These are phyloP conservation scores for Stephanodiscus triporus DNA, from an alignment of 108 stramenopile genomes.

Conservation along the genomic window DNA sequence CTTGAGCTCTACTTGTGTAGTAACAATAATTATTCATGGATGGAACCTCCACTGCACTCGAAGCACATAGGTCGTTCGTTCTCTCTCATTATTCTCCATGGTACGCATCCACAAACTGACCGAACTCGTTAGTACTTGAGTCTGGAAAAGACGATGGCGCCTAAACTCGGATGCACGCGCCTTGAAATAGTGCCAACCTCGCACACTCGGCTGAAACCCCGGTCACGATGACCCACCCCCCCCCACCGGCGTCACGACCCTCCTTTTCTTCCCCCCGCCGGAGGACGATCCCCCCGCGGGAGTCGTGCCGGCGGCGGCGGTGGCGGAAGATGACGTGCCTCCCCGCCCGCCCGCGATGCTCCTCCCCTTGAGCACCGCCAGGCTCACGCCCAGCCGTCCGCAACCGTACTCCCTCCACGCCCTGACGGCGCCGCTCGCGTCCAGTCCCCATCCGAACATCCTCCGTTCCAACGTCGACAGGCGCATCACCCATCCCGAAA, in stretches of 20 bases:
- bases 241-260: background rate
- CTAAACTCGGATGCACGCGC: no score
- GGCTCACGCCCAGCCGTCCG: slow-evolving; percentile 41
- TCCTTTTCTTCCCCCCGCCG: background rate
- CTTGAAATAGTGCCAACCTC: no score
- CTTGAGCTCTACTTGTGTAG: no score
- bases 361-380: slow-evolving; percentile 23
- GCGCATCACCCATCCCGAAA: slow-evolving; percentile 39
- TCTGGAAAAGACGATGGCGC: no score
- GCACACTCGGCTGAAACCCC: no score
- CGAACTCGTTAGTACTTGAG: no score
- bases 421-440: slow-evolving; percentile 45
- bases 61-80: no score
- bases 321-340: no score
- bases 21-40: no score
- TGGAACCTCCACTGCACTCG: no score
- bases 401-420: slow-evolving; percentile 59
- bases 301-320: background rate
- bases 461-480: slow-evolving; percentile 61
- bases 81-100: no score
- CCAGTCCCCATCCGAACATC: slow-evolving; percentile 57
- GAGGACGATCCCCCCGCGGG: background rate
- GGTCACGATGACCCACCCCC: background rate
- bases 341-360: slow-evolving; percentile 4
- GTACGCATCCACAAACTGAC: no score